These are phyloP conservation scores for Colletotrichum costaricense DNA, from an alignment of 2,329 filamentous ascomycete genomes.

Conservation along the genomic window DNA sequence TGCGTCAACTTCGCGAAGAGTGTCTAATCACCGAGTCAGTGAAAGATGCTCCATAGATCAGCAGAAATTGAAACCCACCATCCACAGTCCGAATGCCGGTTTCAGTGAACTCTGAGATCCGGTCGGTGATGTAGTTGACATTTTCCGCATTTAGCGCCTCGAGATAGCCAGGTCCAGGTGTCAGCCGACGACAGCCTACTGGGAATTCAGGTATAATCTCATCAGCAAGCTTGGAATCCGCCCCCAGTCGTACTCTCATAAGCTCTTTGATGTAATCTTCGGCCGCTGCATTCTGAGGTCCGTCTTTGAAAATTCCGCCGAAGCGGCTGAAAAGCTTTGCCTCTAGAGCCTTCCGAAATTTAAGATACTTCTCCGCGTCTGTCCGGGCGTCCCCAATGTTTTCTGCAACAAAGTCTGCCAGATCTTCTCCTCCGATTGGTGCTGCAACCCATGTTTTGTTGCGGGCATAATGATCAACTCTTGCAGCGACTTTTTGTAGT, in stretches of 20 bases:
- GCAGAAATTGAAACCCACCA: neutral
- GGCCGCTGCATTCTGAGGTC: neutral
- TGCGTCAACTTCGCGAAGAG: neutral
- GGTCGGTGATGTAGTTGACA: neutral
- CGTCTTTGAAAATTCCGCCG: neutral
- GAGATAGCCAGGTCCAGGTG: neutral
- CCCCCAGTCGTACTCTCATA: neutral
- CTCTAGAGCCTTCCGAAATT: conserved; percentile 68
- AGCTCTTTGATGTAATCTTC: neutral
- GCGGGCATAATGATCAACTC: conserved; percentile 72
- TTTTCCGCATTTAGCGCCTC: neutral
- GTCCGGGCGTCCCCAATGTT: conserved; percentile 61
- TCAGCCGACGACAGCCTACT: neutral
- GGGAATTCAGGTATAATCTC: neutral
- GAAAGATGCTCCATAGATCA: neutral
- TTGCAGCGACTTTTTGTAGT: conserved; percentile 58
- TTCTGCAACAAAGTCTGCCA: conserved; percentile 66
- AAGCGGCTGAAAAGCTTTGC: conserved; percentile 47
- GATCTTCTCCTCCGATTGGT: conserved; percentile 67
- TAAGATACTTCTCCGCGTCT: conserved; percentile 71
- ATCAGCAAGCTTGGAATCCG: neutral
- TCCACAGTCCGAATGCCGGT: neutral
- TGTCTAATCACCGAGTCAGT: neutral
- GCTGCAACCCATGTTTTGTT: conserved; percentile 76
- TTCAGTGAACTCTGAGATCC: neutral